phyloP scores from a whole-genome alignment of 1,284 basidiomycete species.

The Tylopilus sp. region DNA sequence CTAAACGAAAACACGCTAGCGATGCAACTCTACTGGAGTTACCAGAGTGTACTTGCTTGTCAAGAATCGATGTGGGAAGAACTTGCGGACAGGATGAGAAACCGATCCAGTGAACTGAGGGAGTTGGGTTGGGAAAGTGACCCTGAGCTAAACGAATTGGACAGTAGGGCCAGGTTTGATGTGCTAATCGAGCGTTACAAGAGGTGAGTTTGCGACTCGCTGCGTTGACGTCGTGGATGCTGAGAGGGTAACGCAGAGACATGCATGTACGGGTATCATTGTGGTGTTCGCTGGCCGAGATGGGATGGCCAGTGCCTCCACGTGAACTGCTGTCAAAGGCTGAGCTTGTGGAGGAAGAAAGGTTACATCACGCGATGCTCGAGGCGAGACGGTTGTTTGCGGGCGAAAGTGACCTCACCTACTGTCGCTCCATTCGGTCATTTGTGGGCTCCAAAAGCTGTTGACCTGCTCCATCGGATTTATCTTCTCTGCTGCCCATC shows the following conservation, averaged over 20 bases:
- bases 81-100: constrained; percentile 56
- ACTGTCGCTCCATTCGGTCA: constrained; percentile 57
- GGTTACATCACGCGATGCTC: constrained; percentile 60
- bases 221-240: background rate
- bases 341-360: constrained; percentile 64
- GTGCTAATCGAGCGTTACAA: constrained; percentile 58
- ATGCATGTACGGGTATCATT: constrained; percentile 65
- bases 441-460: constrained; percentile 57
- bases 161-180: constrained; percentile 59
- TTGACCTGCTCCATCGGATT: constrained; percentile 7
- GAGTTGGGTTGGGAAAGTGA: constrained; percentile 67
- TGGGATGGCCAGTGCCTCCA: constrained; percentile 60
- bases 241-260: constrained; percentile 43
- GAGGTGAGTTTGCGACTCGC: constrained; percentile 40
- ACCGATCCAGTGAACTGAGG: constrained; percentile 47
- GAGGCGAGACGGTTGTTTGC: constrained; percentile 52
- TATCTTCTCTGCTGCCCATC: background rate
- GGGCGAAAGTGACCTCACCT: constrained; percentile 52
- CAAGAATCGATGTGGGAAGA: constrained; percentile 82
- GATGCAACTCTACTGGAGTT: constrained; percentile 67
- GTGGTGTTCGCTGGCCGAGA: constrained; percentile 59
- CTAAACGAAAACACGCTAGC: constrained; percentile 60
- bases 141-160: constrained; percentile 52
- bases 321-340: constrained; percentile 63
- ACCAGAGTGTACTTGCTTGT: constrained; percentile 60